These are phyloP conservation scores for Mesotaenium endlicherianum DNA, from an alignment of 139 green algal genomes.

Conservation along the genomic window DNA sequence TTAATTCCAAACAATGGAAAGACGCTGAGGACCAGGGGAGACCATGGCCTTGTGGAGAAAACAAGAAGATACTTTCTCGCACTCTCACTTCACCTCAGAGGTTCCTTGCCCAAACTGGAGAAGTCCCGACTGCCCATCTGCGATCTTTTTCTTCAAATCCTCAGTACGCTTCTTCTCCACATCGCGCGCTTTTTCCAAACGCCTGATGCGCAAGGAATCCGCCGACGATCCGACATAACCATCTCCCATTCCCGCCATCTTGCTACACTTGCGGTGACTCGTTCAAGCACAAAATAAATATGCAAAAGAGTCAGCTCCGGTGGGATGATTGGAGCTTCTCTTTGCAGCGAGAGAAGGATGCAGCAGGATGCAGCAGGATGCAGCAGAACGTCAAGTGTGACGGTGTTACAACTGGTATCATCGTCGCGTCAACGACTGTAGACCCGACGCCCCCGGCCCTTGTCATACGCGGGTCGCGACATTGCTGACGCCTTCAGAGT, in stretches of 20 bases:
- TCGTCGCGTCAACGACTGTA: too few species aligned
- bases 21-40: too few species aligned
- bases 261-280: not conserved
- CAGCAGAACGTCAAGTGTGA: too few species aligned
- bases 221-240: conserved; percentile 38
- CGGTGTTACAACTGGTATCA: too few species aligned
- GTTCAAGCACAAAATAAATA: not conserved
- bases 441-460: too few species aligned
- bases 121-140: conserved; percentile 7
- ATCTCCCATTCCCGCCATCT: conserved; percentile 44
- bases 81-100: conserved; percentile 43
- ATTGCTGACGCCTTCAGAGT: too few species aligned
- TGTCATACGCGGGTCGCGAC: too few species aligned
- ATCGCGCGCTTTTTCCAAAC: conserved; percentile 40
- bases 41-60: too few species aligned
- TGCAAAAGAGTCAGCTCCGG: too few species aligned
- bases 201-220: conserved; percentile 32
- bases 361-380: too few species aligned
- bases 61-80: too few species aligned
- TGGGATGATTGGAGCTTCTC: not conserved
- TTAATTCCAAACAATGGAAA: not conserved
- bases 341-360: too few species aligned
- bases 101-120: conserved; percentile 40
- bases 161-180: conserved; percentile 30
- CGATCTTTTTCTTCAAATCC: conserved; percentile 21